Conservation (phyloP, 2,329 filamentous ascomycete genomes). For the Colletotrichum abscissum region DNA sequence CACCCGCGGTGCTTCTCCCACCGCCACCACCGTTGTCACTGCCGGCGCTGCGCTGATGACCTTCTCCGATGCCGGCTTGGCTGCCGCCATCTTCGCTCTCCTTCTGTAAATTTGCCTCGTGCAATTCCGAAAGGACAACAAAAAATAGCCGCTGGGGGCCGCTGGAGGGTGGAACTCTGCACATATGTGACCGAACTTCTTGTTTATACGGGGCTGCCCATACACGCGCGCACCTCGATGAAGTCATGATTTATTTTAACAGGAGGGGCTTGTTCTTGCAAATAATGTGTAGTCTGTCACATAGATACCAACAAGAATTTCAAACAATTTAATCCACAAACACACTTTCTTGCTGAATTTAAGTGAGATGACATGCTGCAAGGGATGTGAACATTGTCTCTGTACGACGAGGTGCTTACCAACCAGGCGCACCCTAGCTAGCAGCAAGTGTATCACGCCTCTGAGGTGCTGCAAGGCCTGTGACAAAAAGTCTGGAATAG, state of each 20-base stretch:
- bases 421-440: too few species aligned
- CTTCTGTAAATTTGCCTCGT: slow-evolving; percentile 9
- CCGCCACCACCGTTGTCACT: slow-evolving; percentile 15
- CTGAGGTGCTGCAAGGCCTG: not conserved
- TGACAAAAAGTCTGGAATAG: not conserved
- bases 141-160: not conserved
- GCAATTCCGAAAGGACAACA: not conserved
- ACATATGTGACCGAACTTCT: not conserved
- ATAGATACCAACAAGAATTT: slow-evolving; percentile 9
- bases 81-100: slow-evolving; percentile 19
- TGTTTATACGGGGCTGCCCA: not conserved
- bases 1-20: slow-evolving; percentile 13
- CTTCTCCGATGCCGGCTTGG: slow-evolving; percentile 25
- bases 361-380: not conserved
- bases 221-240: not conserved
- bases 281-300: slow-evolving; percentile 25
- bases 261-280: slow-evolving; percentile 1
- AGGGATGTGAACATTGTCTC: too few species aligned
- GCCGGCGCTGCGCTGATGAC: slow-evolving; percentile 25
- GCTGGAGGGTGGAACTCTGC: not conserved
- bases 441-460: not conserved
- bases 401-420: not conserved
- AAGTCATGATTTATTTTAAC: not conserved
- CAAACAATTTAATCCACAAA: not conserved
- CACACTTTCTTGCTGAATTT: not conserved